A percentile compares a stretch with the other conserved stretches of the same genome.
phyloP scores from a whole-genome alignment of 1,284 basidiomycete genomes.

The Anthracocystis walkeri region DNA sequence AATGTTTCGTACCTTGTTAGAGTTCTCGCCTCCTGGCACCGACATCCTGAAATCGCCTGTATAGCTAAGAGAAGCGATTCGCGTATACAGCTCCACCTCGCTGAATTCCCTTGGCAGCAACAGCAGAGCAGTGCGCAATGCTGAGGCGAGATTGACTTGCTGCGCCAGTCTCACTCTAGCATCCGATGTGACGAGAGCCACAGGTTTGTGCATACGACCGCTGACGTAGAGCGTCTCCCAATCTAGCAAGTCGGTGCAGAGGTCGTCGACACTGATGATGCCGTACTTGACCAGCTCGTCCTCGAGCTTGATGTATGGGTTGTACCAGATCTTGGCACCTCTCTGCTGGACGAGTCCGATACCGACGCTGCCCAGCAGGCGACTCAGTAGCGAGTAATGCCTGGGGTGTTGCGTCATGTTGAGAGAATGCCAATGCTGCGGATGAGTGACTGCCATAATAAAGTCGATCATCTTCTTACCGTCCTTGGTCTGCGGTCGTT shows the following conservation, averaged over 20 bases:
- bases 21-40: slow-evolving; percentile 89
- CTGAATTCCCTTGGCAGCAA: slow-evolving; percentile 76
- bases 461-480: slow-evolving; percentile 84
- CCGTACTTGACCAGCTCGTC: slow-evolving; percentile 93
- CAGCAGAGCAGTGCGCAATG: slow-evolving; percentile 82
- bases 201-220: slow-evolving; percentile 95
- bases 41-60: slow-evolving; percentile 87
- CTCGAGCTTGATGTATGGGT: slow-evolving; percentile 62
- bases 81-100: slow-evolving; percentile 84
- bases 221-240: slow-evolving; percentile 95
- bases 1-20: slow-evolving; percentile 86
- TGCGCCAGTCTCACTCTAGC: slow-evolving; percentile 89
- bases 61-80: slow-evolving; percentile 89
- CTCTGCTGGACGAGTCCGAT: slow-evolving; percentile 82
- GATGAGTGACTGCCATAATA: slow-evolving; percentile 90
- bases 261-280: slow-evolving; percentile 89
- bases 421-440: slow-evolving; percentile 91
- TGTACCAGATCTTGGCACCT: slow-evolving; percentile 86
- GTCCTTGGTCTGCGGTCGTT: slow-evolving; percentile 68
- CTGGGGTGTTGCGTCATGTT: slow-evolving; percentile 89
- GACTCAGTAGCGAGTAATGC: slow-evolving; percentile 88
- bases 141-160: slow-evolving; percentile 90
- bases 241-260: slow-evolving; percentile 88
- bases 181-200: slow-evolving; percentile 73
- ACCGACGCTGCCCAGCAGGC: slow-evolving; percentile 82